phyloP scores from a whole-genome alignment of 768 basidiomycete genomes.

The Holtermanniella nyarrowii region DNA sequence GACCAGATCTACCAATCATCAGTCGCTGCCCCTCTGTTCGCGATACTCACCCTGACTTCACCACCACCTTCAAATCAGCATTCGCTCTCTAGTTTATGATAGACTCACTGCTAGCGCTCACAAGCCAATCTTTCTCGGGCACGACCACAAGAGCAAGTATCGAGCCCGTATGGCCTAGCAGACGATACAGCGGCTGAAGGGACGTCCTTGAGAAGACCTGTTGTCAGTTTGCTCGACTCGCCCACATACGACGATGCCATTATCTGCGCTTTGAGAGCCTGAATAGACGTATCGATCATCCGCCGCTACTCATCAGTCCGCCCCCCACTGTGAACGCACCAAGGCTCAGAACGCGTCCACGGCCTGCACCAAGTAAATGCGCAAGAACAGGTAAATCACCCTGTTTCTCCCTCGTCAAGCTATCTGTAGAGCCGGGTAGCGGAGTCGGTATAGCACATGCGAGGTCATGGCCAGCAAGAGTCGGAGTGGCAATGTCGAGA shows the following conservation, averaged over 20 bases:
- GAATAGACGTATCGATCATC: slow-evolving; percentile 66
- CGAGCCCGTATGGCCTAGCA: slow-evolving; percentile 73
- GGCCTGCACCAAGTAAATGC: slow-evolving; percentile 34
- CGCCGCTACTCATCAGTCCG: slow-evolving; percentile 44
- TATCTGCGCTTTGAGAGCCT: slow-evolving; percentile 63
- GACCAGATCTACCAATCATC: slow-evolving; percentile 62
- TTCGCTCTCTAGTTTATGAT: background rate
- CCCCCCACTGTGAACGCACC: slow-evolving; percentile 1
- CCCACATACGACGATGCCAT: slow-evolving; percentile 53
- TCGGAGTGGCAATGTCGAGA: slow-evolving; percentile 2
- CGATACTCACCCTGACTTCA: slow-evolving; percentile 59
- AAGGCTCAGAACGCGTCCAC: slow-evolving; percentile 30
- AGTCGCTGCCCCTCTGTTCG: background rate
- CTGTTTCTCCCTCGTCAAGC: slow-evolving; percentile 31
- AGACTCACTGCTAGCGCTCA: slow-evolving; percentile 71
- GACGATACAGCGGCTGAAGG: slow-evolving; percentile 56
- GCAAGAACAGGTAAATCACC: slow-evolving; percentile 37
- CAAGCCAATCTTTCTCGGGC: slow-evolving; percentile 67
- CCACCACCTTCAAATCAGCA: slow-evolving; percentile 57
- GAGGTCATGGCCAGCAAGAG: background rate
- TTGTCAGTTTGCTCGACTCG: slow-evolving; percentile 1
- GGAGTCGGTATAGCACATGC: slow-evolving; percentile 1
- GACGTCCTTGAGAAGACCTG: slow-evolving; percentile 79
- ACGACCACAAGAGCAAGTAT: slow-evolving; percentile 71
- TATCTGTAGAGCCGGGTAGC: slow-evolving; percentile 16